Base-by-base conservation (phyloP, 257 asterid genomes). In the Cordia subcordata region DNA sequence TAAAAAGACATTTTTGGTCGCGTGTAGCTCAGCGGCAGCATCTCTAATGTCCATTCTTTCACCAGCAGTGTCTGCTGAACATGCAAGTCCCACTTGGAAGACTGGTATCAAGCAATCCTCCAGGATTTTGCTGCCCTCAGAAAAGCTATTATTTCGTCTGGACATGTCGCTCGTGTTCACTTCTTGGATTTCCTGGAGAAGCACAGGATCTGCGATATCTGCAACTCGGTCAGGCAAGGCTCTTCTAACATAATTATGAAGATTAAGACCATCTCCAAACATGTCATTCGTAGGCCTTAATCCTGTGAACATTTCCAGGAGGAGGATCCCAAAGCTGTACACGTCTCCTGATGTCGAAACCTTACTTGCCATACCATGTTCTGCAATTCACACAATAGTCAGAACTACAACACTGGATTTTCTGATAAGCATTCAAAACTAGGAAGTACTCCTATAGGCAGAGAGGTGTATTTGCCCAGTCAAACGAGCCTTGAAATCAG, bases 281-380 rank as follows among this genome's bases (percentile, higher is more conserved):
- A 51, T 49, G 21, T 11, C 54, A 64, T 74, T 72, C 0, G 75
- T 78, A 14, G 78, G 83, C 32, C 60, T 70, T 67, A 58, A 74
- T 27, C 80, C 68, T 0, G 73, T 78, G 46, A 78, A 78, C 73
- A 70, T 57, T 53, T 78, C 80, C 42, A 78, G 58, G 35, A 78
- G 18, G 15, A 71, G 73, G 35, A 77, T 64, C 1, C 77, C 75
- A 0, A 60, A 74, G 53, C 71, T 78, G 64, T 77, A 77, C 32
- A 77, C 77, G 45, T 77, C 77, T 35, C 76, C 83, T 37, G 53
- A 64, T 0, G 71, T 62, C 5, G 78, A 63, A 40, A 42, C 55
- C 9, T 64, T 49, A 11, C 76, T 66, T 21, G 68, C 70, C 53
- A 54, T 15, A 4, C 83, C 80, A 51, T 78, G 74, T 61, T 71